Evolutionary conservation across 1,284 basidiomycete genomes (phyloP).

Genomic region (Taiwanofungus camphoratus): DNA sequence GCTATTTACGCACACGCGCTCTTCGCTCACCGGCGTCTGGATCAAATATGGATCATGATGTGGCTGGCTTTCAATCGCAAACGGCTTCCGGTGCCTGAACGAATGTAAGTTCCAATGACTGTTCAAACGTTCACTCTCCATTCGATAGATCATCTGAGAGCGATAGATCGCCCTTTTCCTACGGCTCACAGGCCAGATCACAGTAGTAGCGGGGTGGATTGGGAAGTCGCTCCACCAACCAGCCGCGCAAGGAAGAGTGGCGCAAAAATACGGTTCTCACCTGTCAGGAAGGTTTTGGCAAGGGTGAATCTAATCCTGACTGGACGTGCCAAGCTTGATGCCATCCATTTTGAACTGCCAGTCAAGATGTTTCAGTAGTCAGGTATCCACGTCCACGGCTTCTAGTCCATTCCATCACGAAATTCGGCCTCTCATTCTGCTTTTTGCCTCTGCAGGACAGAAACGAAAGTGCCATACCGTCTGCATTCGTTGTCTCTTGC

Average conservation of each 20-base stretch:
- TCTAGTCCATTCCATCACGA: no score
- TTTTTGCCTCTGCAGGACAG: no score
- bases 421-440: no score
- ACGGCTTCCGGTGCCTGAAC: constrained; percentile 9
- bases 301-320: neutral
- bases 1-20: constrained; percentile 2
- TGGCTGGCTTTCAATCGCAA: constrained; percentile 3
- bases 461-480: no score
- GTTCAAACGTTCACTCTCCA: neutral
- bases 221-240: neutral
- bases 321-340: constrained; percentile 6
- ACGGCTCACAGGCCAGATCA: neutral
- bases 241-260: constrained; percentile 1
- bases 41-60: constrained; percentile 5
- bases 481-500: no score
- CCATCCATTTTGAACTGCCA: no score
- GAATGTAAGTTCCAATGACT: constrained; percentile 7
- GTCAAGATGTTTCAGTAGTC: no score
- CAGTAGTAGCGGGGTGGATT: neutral
- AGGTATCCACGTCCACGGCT: no score
- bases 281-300: constrained; percentile 3
- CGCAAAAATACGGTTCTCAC: constrained; percentile 1
- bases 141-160: constrained; percentile 1
- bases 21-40: no score
- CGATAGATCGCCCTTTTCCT: constrained; percentile 4